Conservation (phyloP, 1,284 basidiomycete species). For the Apiotrichum montevideense region DNA sequence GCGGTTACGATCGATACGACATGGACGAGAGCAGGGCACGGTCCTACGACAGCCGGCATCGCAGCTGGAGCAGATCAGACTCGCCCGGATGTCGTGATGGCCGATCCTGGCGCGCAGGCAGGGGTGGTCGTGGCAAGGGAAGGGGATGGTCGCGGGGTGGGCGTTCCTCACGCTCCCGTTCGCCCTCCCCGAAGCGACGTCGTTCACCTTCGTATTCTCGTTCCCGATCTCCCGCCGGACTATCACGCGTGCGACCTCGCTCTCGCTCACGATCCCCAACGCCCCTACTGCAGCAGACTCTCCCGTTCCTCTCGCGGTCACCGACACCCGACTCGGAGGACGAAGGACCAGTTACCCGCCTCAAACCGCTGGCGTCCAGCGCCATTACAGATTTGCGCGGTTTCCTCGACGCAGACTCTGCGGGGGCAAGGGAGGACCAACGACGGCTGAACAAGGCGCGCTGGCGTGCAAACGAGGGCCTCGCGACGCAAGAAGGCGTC, state of each 20-base stretch:
- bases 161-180: background rate
- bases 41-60: background rate
- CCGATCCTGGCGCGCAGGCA: background rate
- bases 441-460: conserved; percentile 66
- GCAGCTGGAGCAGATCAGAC: conserved; percentile 1
- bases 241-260: conserved; percentile 2
- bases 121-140: background rate
- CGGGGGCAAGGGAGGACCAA: conserved; percentile 58
- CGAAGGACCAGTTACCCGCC: conserved; percentile 30
- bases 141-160: too few species aligned
- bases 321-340: conserved; percentile 34
- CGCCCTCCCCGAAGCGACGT: background rate
- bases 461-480: conserved; percentile 54
- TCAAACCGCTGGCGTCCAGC: conserved; percentile 61
- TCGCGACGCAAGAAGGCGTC: conserved; percentile 37
- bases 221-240: background rate
- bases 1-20: background rate
- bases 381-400: conserved; percentile 71
- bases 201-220: background rate
- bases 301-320: conserved; percentile 20
- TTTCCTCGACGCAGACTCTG: conserved; percentile 66
- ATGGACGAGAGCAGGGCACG: background rate
- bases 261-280: conserved; percentile 1
- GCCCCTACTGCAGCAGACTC: conserved; percentile 7
- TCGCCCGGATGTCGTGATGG: background rate